Base-by-base conservation (phyloP, 1,139 yeast species). In the Protomyces inouyei region DNA sequence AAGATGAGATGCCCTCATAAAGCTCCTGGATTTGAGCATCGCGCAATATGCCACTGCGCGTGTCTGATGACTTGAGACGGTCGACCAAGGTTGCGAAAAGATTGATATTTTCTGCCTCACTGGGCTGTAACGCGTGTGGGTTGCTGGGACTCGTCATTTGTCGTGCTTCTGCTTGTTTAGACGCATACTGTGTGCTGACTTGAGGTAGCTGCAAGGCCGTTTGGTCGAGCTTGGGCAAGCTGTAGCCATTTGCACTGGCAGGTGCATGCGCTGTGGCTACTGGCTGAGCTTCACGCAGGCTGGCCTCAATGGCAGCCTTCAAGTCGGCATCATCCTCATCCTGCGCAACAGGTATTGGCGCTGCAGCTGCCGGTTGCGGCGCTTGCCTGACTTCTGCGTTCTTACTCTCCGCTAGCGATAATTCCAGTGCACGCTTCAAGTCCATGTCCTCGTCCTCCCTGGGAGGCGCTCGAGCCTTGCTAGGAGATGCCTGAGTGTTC, bases 231-330 rank as follows among this genome's bases (percentile, higher is more conserved):
- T 35, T n/a, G 4, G 63, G 63, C 43, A 52, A 52, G 5, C 40
- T 28, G 23, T 59, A 59, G 52, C 36, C 53, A 6, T 14, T 38
- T 5, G 40, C 25, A 38, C 21, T 25, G 16, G 18, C 53, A 9
- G 38, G 54, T 67, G 55, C 74, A 73, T 71, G 46, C 9, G 54
- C 16, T 8, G 8, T 18, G 8, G 73, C 80, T 72, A 25, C 25
- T 14, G 73, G 76, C 69, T 86, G 83, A 73, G 87, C 81, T 67
- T 90, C 97, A 66, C 82, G 80, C 68, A 93, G 79, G 75, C 96
- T 88, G 0, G 96, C 97, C n/a, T 88, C 96, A 67, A 93, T 91
- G 0, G 98, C 98, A 0, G 95, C 96, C 73, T 85, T 88, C 85
- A 93, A 82, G 53, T 90, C 97, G 43, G 87, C 95, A 70, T 93